These are phyloP conservation scores for Sphaerulina populicola DNA, from an alignment of 2,329 filamentous ascomycete species.

Conservation along the genomic window DNA sequence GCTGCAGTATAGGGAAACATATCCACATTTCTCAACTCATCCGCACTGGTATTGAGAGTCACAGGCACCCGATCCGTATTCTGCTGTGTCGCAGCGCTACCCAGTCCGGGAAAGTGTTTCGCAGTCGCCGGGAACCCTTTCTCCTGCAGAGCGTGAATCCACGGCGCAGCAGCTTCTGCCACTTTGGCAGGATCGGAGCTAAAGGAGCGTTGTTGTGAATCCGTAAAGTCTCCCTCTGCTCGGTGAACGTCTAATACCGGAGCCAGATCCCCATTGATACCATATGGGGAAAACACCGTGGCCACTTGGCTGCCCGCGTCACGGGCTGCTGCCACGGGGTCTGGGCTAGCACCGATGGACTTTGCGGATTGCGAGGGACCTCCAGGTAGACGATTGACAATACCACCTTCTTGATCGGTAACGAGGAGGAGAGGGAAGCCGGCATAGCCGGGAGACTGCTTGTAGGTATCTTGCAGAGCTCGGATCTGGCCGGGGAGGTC, in stretches of 20 bases:
- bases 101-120: slow-evolving; percentile 19
- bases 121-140: slow-evolving; percentile 13
- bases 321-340: slow-evolving; percentile 7
- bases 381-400: slow-evolving; percentile 16
- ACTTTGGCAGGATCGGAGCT: slow-evolving; percentile 8
- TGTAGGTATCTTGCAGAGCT: slow-evolving; percentile 11
- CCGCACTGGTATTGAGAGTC: slow-evolving; percentile 8
- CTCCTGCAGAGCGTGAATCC: slow-evolving; percentile 13
- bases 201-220: slow-evolving; percentile 15
- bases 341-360: slow-evolving; percentile 5
- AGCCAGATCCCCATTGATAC: slow-evolving; percentile 17
- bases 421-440: slow-evolving; percentile 15
- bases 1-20: slow-evolving; percentile 13
- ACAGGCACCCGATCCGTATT: slow-evolving; percentile 17
- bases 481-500: slow-evolving; percentile 11
- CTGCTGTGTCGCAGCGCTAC: slow-evolving; percentile 5
- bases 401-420: slow-evolving; percentile 17
- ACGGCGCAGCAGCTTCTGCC: slow-evolving; percentile 7
- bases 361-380: slow-evolving; percentile 13
- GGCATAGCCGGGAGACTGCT: slow-evolving; percentile 8
- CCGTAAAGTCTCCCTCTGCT: slow-evolving; percentile 12
- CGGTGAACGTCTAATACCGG: slow-evolving; percentile 17
- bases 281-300: slow-evolving; percentile 6
- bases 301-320: slow-evolving; percentile 9
- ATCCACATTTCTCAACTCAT: slow-evolving; percentile 10